phyloP scores from a whole-genome alignment of 2,329 filamentous ascomycete species.

The Knoxdaviesia proteae region DNA sequence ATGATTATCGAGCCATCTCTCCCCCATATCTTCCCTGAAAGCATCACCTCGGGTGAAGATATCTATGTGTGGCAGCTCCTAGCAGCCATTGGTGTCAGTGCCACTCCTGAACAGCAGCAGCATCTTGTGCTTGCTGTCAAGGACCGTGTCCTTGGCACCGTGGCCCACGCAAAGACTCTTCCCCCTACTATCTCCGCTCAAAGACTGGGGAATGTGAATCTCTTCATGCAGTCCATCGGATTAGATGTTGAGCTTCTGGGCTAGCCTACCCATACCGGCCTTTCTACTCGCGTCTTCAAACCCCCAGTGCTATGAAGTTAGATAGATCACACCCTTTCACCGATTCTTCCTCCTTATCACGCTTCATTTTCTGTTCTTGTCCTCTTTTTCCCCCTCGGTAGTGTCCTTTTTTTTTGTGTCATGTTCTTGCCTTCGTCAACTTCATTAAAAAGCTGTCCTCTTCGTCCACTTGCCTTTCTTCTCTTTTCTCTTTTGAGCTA shows the following conservation, averaged over 20 bases:
- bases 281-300: not conserved
- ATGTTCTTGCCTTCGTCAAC: not conserved
- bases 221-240: slow-evolving; percentile 98
- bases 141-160: slow-evolving; percentile 93
- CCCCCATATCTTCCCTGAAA: slow-evolving; percentile 71
- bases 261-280: not conserved
- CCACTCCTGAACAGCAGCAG: slow-evolving; percentile 86
- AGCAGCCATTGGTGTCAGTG: slow-evolving; percentile 82
- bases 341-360: not conserved
- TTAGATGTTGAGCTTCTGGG: slow-evolving; percentile 65
- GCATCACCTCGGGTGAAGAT: slow-evolving; percentile 78
- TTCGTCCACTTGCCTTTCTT: not conserved
- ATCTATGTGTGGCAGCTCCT: slow-evolving; percentile 97
- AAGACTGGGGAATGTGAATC: slow-evolving; percentile 76
- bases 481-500: not conserved
- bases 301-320: not conserved
- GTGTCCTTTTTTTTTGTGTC: slow-evolving; percentile 1
- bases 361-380: not conserved
- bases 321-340: not conserved
- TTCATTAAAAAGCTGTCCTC: no score
- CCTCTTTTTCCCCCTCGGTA: not conserved
- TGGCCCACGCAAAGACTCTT: slow-evolving; percentile 70
- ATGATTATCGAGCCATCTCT: slow-evolving; percentile 69
- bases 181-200: slow-evolving; percentile 69
- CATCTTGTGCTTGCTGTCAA: slow-evolving; percentile 87